phyloP scores from a whole-genome alignment of 768 basidiomycete genomes.

The Pholiota microspora region DNA sequence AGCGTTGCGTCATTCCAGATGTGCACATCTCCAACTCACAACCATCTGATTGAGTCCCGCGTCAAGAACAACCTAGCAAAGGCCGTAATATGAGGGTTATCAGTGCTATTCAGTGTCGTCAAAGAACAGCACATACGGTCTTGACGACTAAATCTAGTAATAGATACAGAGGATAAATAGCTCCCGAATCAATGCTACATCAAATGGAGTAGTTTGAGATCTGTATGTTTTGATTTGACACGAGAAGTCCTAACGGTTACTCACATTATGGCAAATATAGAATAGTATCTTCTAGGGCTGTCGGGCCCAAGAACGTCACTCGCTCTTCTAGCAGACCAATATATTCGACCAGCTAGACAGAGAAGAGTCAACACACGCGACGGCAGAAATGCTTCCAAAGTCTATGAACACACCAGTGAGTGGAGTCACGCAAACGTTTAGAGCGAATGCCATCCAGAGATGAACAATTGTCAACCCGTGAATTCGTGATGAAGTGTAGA shows the following conservation, averaged over 20 bases:
- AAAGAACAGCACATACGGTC: constrained; percentile 7
- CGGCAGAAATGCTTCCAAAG: not conserved
- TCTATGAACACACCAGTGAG: constrained; percentile 16
- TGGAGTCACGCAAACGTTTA: constrained; percentile 18
- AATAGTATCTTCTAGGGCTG: constrained; percentile 12
- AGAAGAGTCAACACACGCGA: not conserved
- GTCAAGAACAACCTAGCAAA: constrained; percentile 17
- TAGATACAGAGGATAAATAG: constrained; percentile 18
- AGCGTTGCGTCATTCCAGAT: not conserved
- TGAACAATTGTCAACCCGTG: constrained; percentile 12
- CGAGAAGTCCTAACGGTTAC: not conserved
- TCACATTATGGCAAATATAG: constrained; percentile 14
- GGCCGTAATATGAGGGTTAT: not conserved
- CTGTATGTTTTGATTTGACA: not conserved
- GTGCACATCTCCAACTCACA: constrained; percentile 8
- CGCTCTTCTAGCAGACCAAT: constrained; percentile 15
- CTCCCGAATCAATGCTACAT: constrained; percentile 21
- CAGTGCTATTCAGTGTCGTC: not conserved
- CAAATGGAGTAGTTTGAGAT: not conserved
- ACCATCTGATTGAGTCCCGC: constrained; percentile 22
- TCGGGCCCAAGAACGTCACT: constrained; percentile 16
- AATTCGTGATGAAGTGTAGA: constrained; percentile 7
- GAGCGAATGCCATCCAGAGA: constrained; percentile 20
- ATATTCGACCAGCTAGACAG: constrained; percentile 13
- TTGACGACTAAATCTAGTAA: constrained; percentile 15